Evolutionary conservation across 208 protist species (phyloP).

Genomic region (Leishmania braziliensis): DNA sequence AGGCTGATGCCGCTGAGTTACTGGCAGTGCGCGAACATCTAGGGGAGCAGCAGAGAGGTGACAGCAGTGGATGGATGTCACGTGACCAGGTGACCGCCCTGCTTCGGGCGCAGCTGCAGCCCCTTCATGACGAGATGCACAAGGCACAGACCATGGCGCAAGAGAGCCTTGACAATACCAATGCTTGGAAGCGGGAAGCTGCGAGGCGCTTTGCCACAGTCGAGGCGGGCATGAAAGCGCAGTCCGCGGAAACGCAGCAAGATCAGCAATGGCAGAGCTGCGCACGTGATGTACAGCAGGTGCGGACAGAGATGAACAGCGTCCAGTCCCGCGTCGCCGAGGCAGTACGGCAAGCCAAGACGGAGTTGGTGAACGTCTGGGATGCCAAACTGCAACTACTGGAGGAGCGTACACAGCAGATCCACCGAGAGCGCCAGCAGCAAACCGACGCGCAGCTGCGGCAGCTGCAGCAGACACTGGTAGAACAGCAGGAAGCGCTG

Average conservation of each 20-base stretch:
- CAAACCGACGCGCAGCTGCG: conserved; percentile 20
- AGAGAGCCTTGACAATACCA: conserved; percentile 16
- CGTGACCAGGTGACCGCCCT: conserved; percentile 17
- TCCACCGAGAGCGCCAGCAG: conserved; percentile 17
- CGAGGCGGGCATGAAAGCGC: conserved; percentile 22
- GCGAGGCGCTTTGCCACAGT: conserved; percentile 25
- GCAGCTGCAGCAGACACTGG: conserved; percentile 21
- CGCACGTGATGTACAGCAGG: conserved; percentile 22
- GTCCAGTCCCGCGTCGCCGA: conserved; percentile 10
- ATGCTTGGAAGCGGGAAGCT: conserved; percentile 25
- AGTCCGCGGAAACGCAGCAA: conserved; percentile 3
- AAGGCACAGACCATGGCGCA: conserved; percentile 21
- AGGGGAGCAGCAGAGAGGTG: conserved; percentile 22
- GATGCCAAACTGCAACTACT: conserved; percentile 8
- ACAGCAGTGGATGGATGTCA: conserved; percentile 5
- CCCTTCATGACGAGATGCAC: conserved; percentile 20
- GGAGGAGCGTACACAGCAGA: conserved; percentile 18
- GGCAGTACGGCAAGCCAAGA: conserved; percentile 14
- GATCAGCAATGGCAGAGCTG: conserved; percentile 20
- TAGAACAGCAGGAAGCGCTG: conserved; percentile 21
- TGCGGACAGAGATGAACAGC: conserved; percentile 4
- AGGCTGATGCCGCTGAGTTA: conserved; percentile 19
- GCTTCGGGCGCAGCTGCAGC: conserved; percentile 24
- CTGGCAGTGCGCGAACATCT: conserved; percentile 19
- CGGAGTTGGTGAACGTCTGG: conserved; percentile 14